phyloP scores from a whole-genome alignment of 208 protist genomes.

The Leishmania lainsoni region DNA sequence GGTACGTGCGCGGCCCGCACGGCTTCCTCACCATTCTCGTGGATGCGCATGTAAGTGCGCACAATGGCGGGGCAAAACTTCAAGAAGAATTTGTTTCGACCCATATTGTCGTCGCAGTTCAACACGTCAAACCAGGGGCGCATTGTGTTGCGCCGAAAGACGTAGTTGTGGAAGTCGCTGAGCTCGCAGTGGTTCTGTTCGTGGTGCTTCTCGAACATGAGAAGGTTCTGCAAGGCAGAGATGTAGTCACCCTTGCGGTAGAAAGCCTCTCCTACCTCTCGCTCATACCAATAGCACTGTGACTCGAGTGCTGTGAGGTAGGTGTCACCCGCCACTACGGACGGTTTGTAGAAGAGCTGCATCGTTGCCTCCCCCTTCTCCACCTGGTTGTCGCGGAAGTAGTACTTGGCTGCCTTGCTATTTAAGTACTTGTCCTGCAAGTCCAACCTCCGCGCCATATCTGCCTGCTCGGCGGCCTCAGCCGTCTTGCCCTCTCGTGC shows the following conservation, averaged over 20 bases:
- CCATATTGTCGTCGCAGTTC: slow-evolving; percentile 70
- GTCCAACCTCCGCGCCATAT: slow-evolving; percentile 93
- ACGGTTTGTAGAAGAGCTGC: slow-evolving; percentile 89
- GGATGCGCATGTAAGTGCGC: slow-evolving; percentile 76
- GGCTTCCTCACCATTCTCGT: slow-evolving; percentile 71
- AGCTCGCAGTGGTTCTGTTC: slow-evolving; percentile 93
- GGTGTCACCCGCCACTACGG: slow-evolving; percentile 53
- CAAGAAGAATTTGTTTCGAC: slow-evolving; percentile 81
- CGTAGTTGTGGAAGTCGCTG: slow-evolving; percentile 98
- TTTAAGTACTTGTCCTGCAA: slow-evolving; percentile 97
- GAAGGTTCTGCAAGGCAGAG: slow-evolving; percentile 91
- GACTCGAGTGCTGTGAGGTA: slow-evolving; percentile 91
- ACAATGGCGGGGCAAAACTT: slow-evolving; percentile 71
- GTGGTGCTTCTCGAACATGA: slow-evolving; percentile 94
- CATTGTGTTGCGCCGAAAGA: slow-evolving; percentile 94
- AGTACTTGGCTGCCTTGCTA: slow-evolving; percentile 93
- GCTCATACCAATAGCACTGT: slow-evolving; percentile 97
- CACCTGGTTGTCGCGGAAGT: slow-evolving; percentile 86
- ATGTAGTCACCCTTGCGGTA: slow-evolving; percentile 80
- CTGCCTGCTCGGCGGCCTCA: slow-evolving; percentile 76
- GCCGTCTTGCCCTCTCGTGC: slow-evolving; percentile 75
- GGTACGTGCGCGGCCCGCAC: slow-evolving; percentile 74
- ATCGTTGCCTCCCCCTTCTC: slow-evolving; percentile 85
- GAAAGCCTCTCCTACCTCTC: slow-evolving; percentile 89
- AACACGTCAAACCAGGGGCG: slow-evolving; percentile 95